Evolutionary conservation across 108 stramenopile genomes (phyloP).

Genomic region (Schizochytrium sp.): DNA sequence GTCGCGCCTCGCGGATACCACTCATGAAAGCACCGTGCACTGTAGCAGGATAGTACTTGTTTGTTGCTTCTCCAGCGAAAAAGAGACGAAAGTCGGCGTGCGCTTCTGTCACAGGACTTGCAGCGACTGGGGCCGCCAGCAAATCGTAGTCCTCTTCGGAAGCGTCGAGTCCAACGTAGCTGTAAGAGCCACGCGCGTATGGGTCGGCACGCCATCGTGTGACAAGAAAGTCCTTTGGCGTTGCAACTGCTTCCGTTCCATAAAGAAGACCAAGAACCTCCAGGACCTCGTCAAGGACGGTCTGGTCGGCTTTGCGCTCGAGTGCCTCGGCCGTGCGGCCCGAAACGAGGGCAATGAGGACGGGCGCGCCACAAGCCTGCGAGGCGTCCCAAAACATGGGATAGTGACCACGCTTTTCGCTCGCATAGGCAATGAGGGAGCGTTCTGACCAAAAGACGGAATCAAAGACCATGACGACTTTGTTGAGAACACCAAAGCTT

Average conservation of each 20-base stretch:
- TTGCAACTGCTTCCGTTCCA: background rate
- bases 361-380: constrained; percentile 11
- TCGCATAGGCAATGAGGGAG: constrained; percentile 31
- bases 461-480: constrained; percentile 29
- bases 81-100: constrained; percentile 30
- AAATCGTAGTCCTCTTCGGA: constrained; percentile 34
- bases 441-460: constrained; percentile 28
- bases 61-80: constrained; percentile 90
- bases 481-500: constrained; percentile 54
- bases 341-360: constrained; percentile 33
- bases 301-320: constrained; percentile 25
- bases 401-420: constrained; percentile 27
- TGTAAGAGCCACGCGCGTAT: background rate
- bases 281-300: constrained; percentile 15
- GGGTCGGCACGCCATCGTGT: constrained; percentile 25
- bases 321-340: constrained; percentile 27
- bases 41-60: constrained; percentile 77
- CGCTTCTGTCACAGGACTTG: background rate
- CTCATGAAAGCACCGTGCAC: constrained; percentile 79
- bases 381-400: constrained; percentile 30
- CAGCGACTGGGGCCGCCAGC: constrained; percentile 30
- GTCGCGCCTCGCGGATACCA: constrained; percentile 72
- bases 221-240: background rate
- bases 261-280: constrained; percentile 17
- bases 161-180: background rate